Conservation (phyloP, 1,284 basidiomycete species). For the Ustilago vetiveriae region DNA sequence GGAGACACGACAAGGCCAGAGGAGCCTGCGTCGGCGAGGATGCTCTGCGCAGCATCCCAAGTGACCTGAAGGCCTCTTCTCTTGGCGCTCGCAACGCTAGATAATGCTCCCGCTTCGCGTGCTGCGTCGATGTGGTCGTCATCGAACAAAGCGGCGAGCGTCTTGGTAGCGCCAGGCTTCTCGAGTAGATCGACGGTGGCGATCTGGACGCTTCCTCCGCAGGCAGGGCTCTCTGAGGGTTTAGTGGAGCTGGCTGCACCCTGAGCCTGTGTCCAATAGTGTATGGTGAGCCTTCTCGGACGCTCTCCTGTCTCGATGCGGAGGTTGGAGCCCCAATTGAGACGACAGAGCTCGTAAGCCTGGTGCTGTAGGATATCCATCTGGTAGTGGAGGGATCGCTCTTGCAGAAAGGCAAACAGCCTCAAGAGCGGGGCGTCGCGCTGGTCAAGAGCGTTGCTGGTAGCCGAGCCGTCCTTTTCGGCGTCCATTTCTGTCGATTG, state of each 20-base stretch:
- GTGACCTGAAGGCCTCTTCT: constrained; percentile 28
- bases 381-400: constrained; percentile 61
- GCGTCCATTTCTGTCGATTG: background rate
- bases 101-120: too few species aligned
- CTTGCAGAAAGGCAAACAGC: constrained; percentile 57
- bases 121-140: too few species aligned
- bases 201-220: constrained; percentile 37
- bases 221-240: constrained; percentile 20
- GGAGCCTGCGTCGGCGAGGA: constrained; percentile 21
- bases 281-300: constrained; percentile 37
- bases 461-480: background rate
- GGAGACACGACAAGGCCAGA: constrained; percentile 21
- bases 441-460: background rate
- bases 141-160: constrained; percentile 26
- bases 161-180: constrained; percentile 18
- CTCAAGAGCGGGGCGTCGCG: constrained; percentile 45
- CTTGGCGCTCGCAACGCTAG: constrained; percentile 10
- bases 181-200: constrained; percentile 34
- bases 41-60: constrained; percentile 32
- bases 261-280: constrained; percentile 54
- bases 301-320: constrained; percentile 29
- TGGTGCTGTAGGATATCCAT: constrained; percentile 63
- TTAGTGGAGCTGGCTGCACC: constrained; percentile 10
- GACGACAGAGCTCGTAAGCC: constrained; percentile 46
- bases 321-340: constrained; percentile 57